A percentile compares a stretch with the other conserved stretches of the same genome.
phyloP scores from a whole-genome alignment of 257 asterid species.

The Rhazya stricta region DNA sequence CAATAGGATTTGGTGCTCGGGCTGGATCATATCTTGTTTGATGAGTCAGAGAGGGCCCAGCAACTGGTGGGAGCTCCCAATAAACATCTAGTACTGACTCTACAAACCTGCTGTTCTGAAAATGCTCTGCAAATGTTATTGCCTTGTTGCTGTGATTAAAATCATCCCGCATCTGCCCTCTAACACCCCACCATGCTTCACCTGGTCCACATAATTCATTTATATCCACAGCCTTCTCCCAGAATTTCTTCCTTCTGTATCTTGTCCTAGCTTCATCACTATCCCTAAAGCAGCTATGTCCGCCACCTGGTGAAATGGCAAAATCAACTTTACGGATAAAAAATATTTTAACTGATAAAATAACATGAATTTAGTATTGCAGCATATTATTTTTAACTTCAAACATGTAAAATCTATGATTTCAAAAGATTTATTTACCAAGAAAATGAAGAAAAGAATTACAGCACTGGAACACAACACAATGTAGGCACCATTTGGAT shows the following conservation, averaged over 20 bases:
- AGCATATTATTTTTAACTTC: neutral
- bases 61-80: constrained; percentile 98
- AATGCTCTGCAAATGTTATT: constrained; percentile 58
- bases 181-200: constrained; percentile 99
- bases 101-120: constrained; percentile 76
- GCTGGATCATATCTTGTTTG: constrained; percentile 97
- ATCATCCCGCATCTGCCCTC: constrained; percentile 87
- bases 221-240: constrained; percentile 83
- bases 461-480: neutral
- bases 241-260: constrained; percentile 65
- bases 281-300: constrained; percentile 91
- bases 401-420: neutral
- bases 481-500: neutral
- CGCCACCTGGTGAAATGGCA: constrained; percentile 58
- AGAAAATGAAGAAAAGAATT: constrained; percentile 6
- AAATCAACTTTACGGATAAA: neutral
- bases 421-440: neutral
- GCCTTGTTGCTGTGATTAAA: constrained; percentile 86
- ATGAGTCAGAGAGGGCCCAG: constrained; percentile 96
- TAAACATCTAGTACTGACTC: constrained; percentile 80
- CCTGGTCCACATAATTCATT: constrained; percentile 89
- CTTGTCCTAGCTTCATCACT: constrained; percentile 91
- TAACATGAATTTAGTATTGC: neutral
- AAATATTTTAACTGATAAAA: neutral
- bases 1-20: constrained; percentile 63